Base-by-base conservation (phyloP, 805 yeast species). In the Starmerella bacillaris region DNA sequence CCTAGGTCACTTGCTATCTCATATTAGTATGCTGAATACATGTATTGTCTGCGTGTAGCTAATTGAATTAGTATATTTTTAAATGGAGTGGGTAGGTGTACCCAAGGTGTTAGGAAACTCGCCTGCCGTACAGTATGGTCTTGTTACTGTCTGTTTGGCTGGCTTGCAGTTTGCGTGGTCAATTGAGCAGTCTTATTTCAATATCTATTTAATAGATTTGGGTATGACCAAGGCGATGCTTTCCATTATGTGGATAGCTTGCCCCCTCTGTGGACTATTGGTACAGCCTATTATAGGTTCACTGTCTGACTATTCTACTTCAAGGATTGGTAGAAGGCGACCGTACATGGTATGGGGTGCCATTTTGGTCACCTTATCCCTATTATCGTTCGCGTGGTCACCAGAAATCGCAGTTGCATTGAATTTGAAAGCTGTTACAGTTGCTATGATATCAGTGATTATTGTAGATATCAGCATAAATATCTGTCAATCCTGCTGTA, bases 91-190 rank as follows among this genome's bases (percentile, higher is more conserved):
- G 51, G 48, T 42, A 9, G 48, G 49, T 16, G 20, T 35, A 17
- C 45, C 51, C 14, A 17, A 27, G 5, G 43, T 47, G 14, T 21
- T 36, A 4, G 50, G 53, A 5, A 3, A 35, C 5, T 30, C 35
- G 12, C 37, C 35, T 4, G 16, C 35, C 1, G 29, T 34, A 18
- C 46, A 46, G 31, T 45, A 42, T 24, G 24, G 30, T 15, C 40
- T 49, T 19, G 38, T 53, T 19, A 52, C 59, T 4, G 39, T 50
- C n/a, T 39, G 52, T 1, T 56, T 72, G 4, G 75, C 75, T 4
- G 75, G 74, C 1, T 53, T 71, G 16, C 78, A 72, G 47, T 53
- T 72, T 35, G 69, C 77, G 0, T 72, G 78, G 78, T 67, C 72
- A 3, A 63, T 73, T 2, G 78, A 72, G 50, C 72, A 72, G 46